Conservation (phyloP, 2,329 filamentous ascomycete species). For the Rhexocercosporidium sp. region DNA sequence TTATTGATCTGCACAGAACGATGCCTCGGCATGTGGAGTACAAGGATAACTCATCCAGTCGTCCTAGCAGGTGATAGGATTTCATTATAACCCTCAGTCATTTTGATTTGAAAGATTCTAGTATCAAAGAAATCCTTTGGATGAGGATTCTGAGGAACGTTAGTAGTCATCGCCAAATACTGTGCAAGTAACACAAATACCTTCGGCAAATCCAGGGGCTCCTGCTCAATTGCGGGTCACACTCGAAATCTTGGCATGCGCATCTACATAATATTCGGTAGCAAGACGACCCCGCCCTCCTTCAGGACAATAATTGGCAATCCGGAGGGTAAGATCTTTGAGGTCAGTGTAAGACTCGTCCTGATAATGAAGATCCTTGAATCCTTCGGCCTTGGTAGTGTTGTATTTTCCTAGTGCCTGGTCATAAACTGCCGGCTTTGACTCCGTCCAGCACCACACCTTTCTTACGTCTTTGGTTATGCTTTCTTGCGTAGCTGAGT, state of each 20-base stretch:
- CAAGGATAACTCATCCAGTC: not conserved
- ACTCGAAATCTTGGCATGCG: no score
- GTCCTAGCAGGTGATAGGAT: not conserved
- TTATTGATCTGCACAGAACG: constrained; percentile 1
- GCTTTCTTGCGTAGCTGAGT: no score
- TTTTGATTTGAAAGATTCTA: not conserved
- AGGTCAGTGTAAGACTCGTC: no score
- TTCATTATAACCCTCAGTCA: not conserved
- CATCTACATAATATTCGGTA: not conserved
- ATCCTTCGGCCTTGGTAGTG: no score
- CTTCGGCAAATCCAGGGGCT: constrained; percentile 1
- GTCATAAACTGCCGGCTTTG: no score
- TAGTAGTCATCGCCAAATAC: not conserved
- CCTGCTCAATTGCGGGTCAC: not conserved
- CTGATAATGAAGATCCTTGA: no score
- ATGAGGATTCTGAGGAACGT: not conserved
- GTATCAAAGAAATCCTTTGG: not conserved
- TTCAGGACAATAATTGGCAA: no score
- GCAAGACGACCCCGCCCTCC: not conserved
- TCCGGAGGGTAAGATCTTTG: no score
- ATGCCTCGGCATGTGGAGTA: constrained; percentile 9
- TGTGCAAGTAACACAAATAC: not conserved
- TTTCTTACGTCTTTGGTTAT: no score
- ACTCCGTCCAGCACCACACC: no score
- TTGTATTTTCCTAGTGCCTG: no score